phyloP scores from a whole-genome alignment of 2,329 filamentous ascomycete genomes.

The Zymoseptoria tritici region DNA sequence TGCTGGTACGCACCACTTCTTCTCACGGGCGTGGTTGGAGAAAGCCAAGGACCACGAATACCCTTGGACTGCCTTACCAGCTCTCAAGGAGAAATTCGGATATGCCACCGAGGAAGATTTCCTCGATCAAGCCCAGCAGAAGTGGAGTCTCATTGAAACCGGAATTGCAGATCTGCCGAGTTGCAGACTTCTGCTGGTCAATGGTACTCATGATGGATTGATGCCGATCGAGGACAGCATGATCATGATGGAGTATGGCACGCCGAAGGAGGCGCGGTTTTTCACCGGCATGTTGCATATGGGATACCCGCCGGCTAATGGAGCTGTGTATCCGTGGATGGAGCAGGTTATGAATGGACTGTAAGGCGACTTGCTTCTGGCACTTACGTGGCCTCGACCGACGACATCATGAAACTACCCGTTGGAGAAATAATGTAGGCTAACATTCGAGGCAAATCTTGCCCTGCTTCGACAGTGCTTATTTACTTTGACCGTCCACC shows the following conservation, averaged over 20 bases:
- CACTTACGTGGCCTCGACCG: too few relatives aligned
- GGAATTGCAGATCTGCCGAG: slow-evolving; percentile 51
- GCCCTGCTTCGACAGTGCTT: too few relatives aligned
- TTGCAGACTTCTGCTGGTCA: slow-evolving; percentile 51
- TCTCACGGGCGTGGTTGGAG: slow-evolving; percentile 52
- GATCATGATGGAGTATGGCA: slow-evolving; percentile 57
- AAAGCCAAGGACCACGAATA: slow-evolving; percentile 59
- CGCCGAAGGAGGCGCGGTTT: slow-evolving; percentile 59
- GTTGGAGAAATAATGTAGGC: too few relatives aligned
- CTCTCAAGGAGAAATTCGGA: slow-evolving; percentile 56
- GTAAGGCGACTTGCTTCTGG: neutral
- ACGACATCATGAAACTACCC: too few relatives aligned
- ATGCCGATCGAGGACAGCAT: slow-evolving; percentile 63
- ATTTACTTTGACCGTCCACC: too few relatives aligned
- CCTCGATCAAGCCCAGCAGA: slow-evolving; percentile 47
- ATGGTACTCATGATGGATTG: slow-evolving; percentile 56
- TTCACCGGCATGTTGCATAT: slow-evolving; percentile 57
- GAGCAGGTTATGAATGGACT: slow-evolving; percentile 42
- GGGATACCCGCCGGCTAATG: slow-evolving; percentile 58
- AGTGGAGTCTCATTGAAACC: slow-evolving; percentile 55
- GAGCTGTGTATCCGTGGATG: slow-evolving; percentile 54
- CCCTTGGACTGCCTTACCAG: slow-evolving; percentile 30
- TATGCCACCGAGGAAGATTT: slow-evolving; percentile 52
- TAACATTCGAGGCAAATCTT: too few relatives aligned
- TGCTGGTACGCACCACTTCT: slow-evolving; percentile 56